These are phyloP conservation scores for Ettlia oleoabundans DNA, from an alignment of 139 green algal genomes.

Conservation along the genomic window DNA sequence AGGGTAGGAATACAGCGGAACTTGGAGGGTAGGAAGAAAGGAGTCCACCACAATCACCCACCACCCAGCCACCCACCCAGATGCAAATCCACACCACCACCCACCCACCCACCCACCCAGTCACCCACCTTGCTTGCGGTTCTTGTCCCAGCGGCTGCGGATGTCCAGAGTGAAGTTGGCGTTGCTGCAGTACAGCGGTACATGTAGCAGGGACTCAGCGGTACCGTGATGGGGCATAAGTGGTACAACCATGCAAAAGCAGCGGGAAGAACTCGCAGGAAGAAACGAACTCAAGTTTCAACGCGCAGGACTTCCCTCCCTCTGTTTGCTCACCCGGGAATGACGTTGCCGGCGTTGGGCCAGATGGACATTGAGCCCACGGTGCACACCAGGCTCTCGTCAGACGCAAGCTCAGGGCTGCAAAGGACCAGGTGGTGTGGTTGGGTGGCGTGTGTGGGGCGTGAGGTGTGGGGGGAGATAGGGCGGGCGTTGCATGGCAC, in stretches of 20 bases:
- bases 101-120: neutral
- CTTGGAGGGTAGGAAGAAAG: no score
- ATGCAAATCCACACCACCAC: neutral
- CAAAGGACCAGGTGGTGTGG: neutral
- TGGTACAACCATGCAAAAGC: no score
- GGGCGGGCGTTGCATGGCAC: no score
- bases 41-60: neutral
- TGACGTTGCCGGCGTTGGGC: constrained; percentile 91
- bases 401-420: neutral
- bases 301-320: neutral
- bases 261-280: no score
- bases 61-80: neutral
- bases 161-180: constrained; percentile 48
- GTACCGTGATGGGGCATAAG: no score
- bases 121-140: constrained; percentile 28
- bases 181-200: neutral
- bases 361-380: constrained; percentile 81
- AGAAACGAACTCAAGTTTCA: neutral
- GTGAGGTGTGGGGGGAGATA: no score
- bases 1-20: no score
- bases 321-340: constrained; percentile 59
- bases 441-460: neutral
- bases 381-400: constrained; percentile 85
- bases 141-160: constrained; percentile 30
- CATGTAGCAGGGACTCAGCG: neutral